Evolutionary conservation across 2,329 filamentous ascomycete genomes (phyloP), one percentile per base, ranked within the genome.

Genomic region (Canariomyces notabilis): DNA sequence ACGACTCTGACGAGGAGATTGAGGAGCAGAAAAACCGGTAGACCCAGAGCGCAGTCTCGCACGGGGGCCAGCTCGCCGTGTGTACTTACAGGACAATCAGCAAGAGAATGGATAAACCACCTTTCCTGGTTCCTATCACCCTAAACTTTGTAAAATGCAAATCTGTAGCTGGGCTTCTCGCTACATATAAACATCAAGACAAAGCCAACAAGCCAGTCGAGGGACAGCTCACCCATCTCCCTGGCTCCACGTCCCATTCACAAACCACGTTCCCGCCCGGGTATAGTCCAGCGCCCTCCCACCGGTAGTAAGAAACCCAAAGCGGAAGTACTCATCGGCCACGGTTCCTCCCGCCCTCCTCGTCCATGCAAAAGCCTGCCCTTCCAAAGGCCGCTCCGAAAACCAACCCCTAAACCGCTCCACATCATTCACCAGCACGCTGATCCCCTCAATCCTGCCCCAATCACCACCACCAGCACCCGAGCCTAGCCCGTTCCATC

Each of bases 381-480:
- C 55, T 12, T 50, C 48, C 41, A 55, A n/a, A 39, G 20, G 5
- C 37, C 12, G 33, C 29, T 57, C 55, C 5, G 48, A 43, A 35
- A 56, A 57, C 47, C 56, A 57, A 23, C 49, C 53, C 11, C 56
- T 51, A 26, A 53, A 57, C 38, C 59, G 44, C 54, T 62, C 59
- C 5, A 62, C 60, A 23, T 62, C 60, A 37, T 62, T 62, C 21
- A 62, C 57, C 35, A 61, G 42, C n/a, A 62, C 52, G 31, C 59
- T 62, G 19, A 61, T 65, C 54, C 49, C 69, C 48, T 42, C 52
- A 21, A 55, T 46, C 31, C 38, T 18, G 15, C n/a, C 6, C 29
- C 29, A 4, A 18, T 29, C 37, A 23, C 12, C 8, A 7, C 6
- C 11, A 14, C 26, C 26, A 9, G 11, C 29, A 3, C 21, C 19